These are phyloP conservation scores for Colletotrichum tamarilloi DNA, from an alignment of 2,329 filamentous ascomycete genomes.

Conservation along the genomic window DNA sequence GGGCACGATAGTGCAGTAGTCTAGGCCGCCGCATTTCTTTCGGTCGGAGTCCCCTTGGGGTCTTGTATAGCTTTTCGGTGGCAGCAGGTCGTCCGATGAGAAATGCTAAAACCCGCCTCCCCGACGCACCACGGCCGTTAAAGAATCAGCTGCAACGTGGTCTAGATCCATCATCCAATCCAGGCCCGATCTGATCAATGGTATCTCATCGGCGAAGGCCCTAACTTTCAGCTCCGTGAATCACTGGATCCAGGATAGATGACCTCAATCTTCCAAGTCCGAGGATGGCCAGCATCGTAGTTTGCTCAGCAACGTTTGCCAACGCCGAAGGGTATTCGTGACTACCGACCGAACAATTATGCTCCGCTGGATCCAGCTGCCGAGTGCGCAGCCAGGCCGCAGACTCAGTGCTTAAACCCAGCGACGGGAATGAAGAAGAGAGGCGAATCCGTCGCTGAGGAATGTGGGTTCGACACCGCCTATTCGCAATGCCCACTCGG, in stretches of 20 bases:
- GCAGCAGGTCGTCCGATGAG: neutral
- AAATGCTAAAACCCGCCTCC: neutral
- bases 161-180: neutral
- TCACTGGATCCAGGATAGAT: too few relatives aligned
- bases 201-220: conserved; percentile 2
- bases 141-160: neutral
- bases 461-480: neutral
- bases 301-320: neutral
- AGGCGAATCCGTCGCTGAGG: neutral
- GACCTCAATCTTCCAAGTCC: neutral
- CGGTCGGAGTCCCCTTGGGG: neutral
- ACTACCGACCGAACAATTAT: neutral
- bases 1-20: neutral
- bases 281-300: neutral
- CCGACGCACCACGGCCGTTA: neutral
- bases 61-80: neutral
- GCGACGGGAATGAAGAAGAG: neutral
- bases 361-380: neutral
- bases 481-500: neutral
- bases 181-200: neutral
- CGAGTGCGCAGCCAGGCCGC: neutral
- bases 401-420: neutral
- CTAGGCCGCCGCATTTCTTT: neutral
- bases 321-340: neutral
- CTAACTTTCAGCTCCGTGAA: neutral